These are phyloP conservation scores for Themeda triandra DNA, from an alignment of 176 grass and related monocot genomes.

Conservation along the genomic window DNA sequence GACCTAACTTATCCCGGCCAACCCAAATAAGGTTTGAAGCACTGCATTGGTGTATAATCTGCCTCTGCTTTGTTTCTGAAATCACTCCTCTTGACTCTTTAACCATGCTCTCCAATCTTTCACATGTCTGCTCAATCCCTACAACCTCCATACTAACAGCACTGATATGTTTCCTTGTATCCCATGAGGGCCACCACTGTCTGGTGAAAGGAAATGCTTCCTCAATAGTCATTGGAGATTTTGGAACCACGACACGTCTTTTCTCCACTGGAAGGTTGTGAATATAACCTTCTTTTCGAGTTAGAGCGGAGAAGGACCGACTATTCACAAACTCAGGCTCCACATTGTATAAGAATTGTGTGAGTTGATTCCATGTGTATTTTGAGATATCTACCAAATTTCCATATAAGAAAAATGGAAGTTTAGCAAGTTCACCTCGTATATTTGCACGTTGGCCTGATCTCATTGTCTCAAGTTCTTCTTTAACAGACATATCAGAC, in stretches of 20 bases:
- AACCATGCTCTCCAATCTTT: slow-evolving; percentile 43
- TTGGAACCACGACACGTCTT: slow-evolving; percentile 38
- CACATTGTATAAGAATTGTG: slow-evolving; percentile 55
- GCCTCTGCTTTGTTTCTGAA: slow-evolving; percentile 33
- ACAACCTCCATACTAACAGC: slow-evolving; percentile 29
- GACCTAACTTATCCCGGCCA: slow-evolving; percentile 43
- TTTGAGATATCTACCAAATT: slow-evolving; percentile 59
- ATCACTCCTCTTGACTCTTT: slow-evolving; percentile 48
- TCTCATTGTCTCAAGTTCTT: slow-evolving; percentile 27
- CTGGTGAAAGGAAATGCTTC: slow-evolving; percentile 53
- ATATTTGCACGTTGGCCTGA: slow-evolving; percentile 10
- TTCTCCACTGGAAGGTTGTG: slow-evolving; percentile 69
- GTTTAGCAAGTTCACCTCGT: not conserved
- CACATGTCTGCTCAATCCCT: slow-evolving; percentile 30
- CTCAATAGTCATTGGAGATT: slow-evolving; percentile 57
- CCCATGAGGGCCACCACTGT: slow-evolving; percentile 72
- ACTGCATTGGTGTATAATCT: slow-evolving; percentile 61
- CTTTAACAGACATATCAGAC: slow-evolving; percentile 37
- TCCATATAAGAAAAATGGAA: slow-evolving; percentile 77
- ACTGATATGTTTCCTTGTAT: slow-evolving; percentile 54
- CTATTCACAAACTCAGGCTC: slow-evolving; percentile 71
- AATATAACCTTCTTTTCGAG: slow-evolving; percentile 73
- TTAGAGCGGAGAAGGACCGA: slow-evolving; percentile 63
- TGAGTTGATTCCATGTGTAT: slow-evolving; percentile 52
- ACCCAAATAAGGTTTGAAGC: slow-evolving; percentile 68